Evolutionary conservation across 2,329 filamentous ascomycete species (phyloP).

Genomic region (Arthroderma uncinatum): DNA sequence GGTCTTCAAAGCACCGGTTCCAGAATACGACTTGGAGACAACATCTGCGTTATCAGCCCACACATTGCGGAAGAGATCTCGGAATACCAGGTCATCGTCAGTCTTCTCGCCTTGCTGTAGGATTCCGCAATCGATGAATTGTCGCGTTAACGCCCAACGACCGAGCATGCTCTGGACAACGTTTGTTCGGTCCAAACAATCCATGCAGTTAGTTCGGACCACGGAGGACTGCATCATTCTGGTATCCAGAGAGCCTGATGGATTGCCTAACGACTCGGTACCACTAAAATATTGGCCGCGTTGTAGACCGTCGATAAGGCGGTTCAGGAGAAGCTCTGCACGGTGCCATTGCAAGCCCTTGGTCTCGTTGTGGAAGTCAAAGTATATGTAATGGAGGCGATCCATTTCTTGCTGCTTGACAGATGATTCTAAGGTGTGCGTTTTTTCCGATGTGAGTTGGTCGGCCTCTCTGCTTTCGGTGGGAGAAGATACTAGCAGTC

Average conservation of each 20-base stretch:
- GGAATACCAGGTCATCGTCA: slow-evolving; percentile 69
- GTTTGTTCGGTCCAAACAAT: slow-evolving; percentile 94
- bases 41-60: slow-evolving; percentile 99
- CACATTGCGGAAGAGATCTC: slow-evolving; percentile 85
- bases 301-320: slow-evolving; percentile 62
- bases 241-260: slow-evolving; percentile 63
- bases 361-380: slow-evolving; percentile 96
- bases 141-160: slow-evolving; percentile 75
- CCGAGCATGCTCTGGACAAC: slow-evolving; percentile 97
- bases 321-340: slow-evolving; percentile 73
- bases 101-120: slow-evolving; percentile 66
- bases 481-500: slow-evolving; percentile 59
- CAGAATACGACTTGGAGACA: slow-evolving; percentile 84
- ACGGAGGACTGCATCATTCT: slow-evolving; percentile 75
- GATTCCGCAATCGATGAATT: slow-evolving; percentile 74
- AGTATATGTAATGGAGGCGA: slow-evolving; percentile 89
- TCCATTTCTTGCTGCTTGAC: slow-evolving; percentile 57
- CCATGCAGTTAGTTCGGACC: slow-evolving; percentile 97
- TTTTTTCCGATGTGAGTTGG: slow-evolving; percentile 61
- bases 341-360: slow-evolving; percentile 91
- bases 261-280: slow-evolving; percentile 65
- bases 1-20: slow-evolving; percentile 94
- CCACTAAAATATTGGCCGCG: slow-evolving; percentile 87
- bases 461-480: slow-evolving; percentile 56
- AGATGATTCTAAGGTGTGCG: slow-evolving; percentile 60